Evolutionary conservation across 495 filamentous ascomycete species (phyloP), one percentile per base, ranked within the genome.

Genomic region (Hypoxylon lienhwacheense): DNA sequence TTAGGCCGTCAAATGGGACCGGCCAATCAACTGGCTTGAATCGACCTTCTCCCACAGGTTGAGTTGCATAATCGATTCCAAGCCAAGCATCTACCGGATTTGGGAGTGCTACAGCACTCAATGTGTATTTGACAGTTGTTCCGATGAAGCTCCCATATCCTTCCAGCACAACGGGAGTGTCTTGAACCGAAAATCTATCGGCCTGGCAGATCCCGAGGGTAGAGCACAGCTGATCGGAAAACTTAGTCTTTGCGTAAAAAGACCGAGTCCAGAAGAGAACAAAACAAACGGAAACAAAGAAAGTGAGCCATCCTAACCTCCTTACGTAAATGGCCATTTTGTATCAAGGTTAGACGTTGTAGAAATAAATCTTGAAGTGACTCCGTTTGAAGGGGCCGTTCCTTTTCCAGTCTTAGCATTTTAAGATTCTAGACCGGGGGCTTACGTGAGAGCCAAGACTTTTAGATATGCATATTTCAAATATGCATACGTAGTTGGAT

Each of bases 51-150:
- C 51, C 58, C 7, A 61, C 43, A 1, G 58, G 58, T 32, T 61
- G 58, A 5, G 46, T 55, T 10, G 58, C 46, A 35, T 61, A 61
- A 45, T 61, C 58, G 36, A 61, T 58, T 22, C 58, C 61, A 5
- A 64, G 36, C 59, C 59, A 63, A 22, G 53, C 53, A 34, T 63
- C 59, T 22, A 63, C 59, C 10, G 43, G 44, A n/a, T 37, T 39
- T 1, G 59, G 54, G 7, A 63, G 54, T 4, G 42, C 43, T 16
- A 41, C 39, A 29, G 53, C 53, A 12, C 47, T 58, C 10, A 63
- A 17, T 0, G 59, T 63, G 14, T 31, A 40, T 8, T 58, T 58
- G 22, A 58, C 41, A n/a, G 44, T 14, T 3, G 12, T 58, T 17
- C 59, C 59, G 4, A 44, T 46, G 37, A 63, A 63, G 1, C 24